Base-by-base conservation (phyloP, 768 basidiomycete genomes). In the Solioccasus polychromus region DNA sequence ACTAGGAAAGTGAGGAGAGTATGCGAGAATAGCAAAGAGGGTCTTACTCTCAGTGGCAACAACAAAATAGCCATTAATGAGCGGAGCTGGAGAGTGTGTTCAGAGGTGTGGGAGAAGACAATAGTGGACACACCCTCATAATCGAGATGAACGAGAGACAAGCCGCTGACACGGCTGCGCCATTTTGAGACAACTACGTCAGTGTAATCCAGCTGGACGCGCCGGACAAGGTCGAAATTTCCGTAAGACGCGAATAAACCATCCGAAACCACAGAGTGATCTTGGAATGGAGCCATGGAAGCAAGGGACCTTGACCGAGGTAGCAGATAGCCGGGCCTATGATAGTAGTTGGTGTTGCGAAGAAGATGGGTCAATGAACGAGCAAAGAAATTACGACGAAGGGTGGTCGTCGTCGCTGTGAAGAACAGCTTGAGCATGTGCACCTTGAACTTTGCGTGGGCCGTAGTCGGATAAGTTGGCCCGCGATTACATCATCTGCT, bases 11-110 rank as follows among this genome's bases (percentile, higher is more conserved):
- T 57, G 44, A 54, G 42, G 42, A 25, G 17, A n/a, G 2, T 10
- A 9, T 20, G 18, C 4, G 15, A 29, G 18, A 17, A 7, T 11
- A 31, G 9, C 5, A 5, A 35, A 11, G 30, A 36, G 8, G 10
- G 29, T 59, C 81, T 41, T 59, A 91, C 92, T 95, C 72, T 96
- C 93, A 15, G 93, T 95, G 17, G 79, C 80, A 29, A 95, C 82
- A 26, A 87, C 86, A 60, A 95, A 93, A 62, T 92, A 92, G 3
- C 92, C 92, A 54, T 92, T 89, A 1, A 95, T 85, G 51, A 93
- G 78, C 14, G 91, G 91, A 31, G 88, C 88, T 92, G 55, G 30
- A 38, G 50, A 34, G 38, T 35, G 34, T n/a, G 28, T 20, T 67
- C 52, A 64, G 41, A 48, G 3, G 35, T 4, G 50, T 29, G 30